phyloP scores from a whole-genome alignment of 768 basidiomycete genomes.

The Leccinum incarnatum region DNA sequence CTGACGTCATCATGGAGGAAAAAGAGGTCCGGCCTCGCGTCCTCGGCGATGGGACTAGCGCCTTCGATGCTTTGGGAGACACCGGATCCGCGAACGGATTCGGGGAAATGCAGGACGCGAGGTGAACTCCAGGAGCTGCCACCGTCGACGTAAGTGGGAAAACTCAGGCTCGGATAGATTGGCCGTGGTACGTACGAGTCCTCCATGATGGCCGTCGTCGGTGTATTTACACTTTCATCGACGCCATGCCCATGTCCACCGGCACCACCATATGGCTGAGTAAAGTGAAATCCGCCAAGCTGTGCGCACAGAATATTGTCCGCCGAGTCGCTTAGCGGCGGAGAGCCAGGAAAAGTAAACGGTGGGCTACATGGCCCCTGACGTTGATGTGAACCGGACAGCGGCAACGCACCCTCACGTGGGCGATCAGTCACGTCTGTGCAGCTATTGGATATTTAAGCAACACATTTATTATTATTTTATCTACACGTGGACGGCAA shows the following conservation, averaged over 20 bases:
- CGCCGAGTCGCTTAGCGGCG: slow-evolving; percentile 11
- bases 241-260: slow-evolving; percentile 11
- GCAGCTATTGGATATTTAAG: slow-evolving; percentile 22
- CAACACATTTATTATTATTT: slow-evolving; percentile 1
- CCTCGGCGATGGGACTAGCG: slow-evolving; percentile 21
- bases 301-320: slow-evolving; percentile 24
- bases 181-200: slow-evolving; percentile 23
- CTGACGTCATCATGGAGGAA: slow-evolving; percentile 24
- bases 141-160: slow-evolving; percentile 23
- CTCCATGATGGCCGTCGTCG: slow-evolving; percentile 29
- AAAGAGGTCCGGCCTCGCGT: slow-evolving; percentile 21
- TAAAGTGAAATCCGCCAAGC: slow-evolving; percentile 28
- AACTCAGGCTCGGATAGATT: slow-evolving; percentile 5
- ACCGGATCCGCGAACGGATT: slow-evolving; percentile 20
- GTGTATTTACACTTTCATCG: slow-evolving; percentile 22
- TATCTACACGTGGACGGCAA: slow-evolving; percentile 25
- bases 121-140: slow-evolving; percentile 26
- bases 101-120: slow-evolving; percentile 27
- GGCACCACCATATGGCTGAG: slow-evolving; percentile 3
- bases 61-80: slow-evolving; percentile 15
- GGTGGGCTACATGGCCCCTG: slow-evolving; percentile 14
- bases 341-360: slow-evolving; percentile 10
- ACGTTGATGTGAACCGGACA: slow-evolving; percentile 21
- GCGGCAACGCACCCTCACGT: slow-evolving; percentile 19
- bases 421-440: slow-evolving; percentile 17